Percentiles rank a stretch among this genome's conserved stretches.
These are phyloP conservation scores for Aspergillus sp. DNA, from an alignment of 2,329 filamentous ascomycete genomes.

Conservation along the genomic window DNA sequence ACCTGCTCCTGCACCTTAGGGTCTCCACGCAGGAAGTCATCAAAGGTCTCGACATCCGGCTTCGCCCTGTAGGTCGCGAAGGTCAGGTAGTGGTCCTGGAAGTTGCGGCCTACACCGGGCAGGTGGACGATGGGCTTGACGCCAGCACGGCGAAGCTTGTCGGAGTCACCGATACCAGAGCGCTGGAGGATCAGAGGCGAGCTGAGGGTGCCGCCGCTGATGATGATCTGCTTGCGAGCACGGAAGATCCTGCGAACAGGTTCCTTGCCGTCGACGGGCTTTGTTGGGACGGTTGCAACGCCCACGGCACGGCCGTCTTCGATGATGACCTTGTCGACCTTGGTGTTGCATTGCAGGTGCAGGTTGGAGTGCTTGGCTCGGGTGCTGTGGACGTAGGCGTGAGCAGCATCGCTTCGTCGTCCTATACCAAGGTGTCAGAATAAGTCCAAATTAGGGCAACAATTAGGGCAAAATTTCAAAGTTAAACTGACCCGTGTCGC, in stretches of 20 bases:
- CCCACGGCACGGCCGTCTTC: slow-evolving; percentile 71
- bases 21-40: slow-evolving; percentile 75
- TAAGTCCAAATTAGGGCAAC: neutral
- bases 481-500: slow-evolving; percentile 46
- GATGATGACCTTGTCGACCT: slow-evolving; percentile 74
- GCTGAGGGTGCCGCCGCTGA: slow-evolving; percentile 70
- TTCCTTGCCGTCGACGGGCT: slow-evolving; percentile 61
- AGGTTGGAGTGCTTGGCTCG: slow-evolving; percentile 68
- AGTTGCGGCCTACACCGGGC: slow-evolving; percentile 72
- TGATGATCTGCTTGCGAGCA: slow-evolving; percentile 72
- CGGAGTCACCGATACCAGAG: slow-evolving; percentile 70
- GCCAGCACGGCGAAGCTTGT: slow-evolving; percentile 68
- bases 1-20: slow-evolving; percentile 71
- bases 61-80: slow-evolving; percentile 72
- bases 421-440: slow-evolving; percentile 51
- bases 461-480: neutral
- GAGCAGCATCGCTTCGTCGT: slow-evolving; percentile 73
- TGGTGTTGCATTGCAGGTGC: slow-evolving; percentile 72
- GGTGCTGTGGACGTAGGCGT: slow-evolving; percentile 76
- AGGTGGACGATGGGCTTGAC: slow-evolving; percentile 70
- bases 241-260: slow-evolving; percentile 58
- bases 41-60: slow-evolving; percentile 74
- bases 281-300: slow-evolving; percentile 69
- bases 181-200: slow-evolving; percentile 74
- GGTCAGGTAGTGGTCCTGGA: slow-evolving; percentile 74